Base-by-base conservation (phyloP, 805 yeast genomes). In the Yamadazyma endophytica region DNA sequence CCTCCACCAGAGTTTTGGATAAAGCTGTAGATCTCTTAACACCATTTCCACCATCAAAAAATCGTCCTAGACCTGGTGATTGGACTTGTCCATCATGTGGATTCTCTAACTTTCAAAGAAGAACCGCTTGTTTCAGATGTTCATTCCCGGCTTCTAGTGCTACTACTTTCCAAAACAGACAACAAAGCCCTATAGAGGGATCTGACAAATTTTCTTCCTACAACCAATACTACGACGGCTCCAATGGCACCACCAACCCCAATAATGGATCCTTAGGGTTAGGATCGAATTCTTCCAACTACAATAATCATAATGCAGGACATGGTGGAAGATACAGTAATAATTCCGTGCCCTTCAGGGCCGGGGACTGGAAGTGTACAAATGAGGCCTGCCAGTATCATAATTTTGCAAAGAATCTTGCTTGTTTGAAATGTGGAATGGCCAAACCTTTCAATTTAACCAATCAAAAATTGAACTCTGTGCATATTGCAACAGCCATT, bases 21-120 rank as follows among this genome's bases (percentile, higher is more conserved):
- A 73, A 77, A 39, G 95, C 96, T 1, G 82, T 77, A 44, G 95
- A 83, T 23, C 73, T 89, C 25, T 63, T 89, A 37, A 72, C 85
- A 0, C 87, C 94, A 3, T 89, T 89, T 60, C 95, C 96, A 11
- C 77, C 82, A 18, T 82, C 86, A 44, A 75, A 75, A 39, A 88
- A 89, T 57, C 71, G 92, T 47, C 95, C 96, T 14, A 70, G 97
- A 50, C 97, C 97, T 0, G 97, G 97, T 13, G 97, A 89, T 54
- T 89, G 97, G 97, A 85, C 84, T n/a, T 89, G 97, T 57, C 95
- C 96, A 16, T 79, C 89, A 5, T 89, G 97, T 67, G 96, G 96
- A 1, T 89, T 89, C 50, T 84, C 95, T 15, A 89, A 89, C 57
- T 89, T 89, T 61, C 97, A 89, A 59, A 75, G 96, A 49, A 73